Evolutionary conservation across 1,139 yeast genomes (phyloP), one percentile per base, ranked within the genome.

Genomic region (Taphrina confusa): DNA sequence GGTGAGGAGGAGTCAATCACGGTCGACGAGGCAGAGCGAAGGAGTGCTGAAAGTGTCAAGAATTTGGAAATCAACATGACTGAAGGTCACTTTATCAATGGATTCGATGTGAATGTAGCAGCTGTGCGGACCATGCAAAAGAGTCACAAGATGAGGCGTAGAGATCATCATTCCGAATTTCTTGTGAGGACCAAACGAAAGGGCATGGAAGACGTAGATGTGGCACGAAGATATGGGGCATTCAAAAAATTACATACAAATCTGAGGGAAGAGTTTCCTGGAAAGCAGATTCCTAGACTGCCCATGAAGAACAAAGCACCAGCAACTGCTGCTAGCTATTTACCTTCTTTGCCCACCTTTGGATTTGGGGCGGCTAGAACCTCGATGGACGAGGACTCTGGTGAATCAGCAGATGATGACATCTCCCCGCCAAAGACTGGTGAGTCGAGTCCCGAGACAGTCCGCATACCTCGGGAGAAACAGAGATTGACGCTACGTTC

Each of bases 401-500:
- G 62, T 20, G 55, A 44, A 34, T 54, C 47, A 5, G 33, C 58
- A 12, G 60, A 22, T n/a, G 63, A 50, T 23, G 50, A 57, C 22
- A 22, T 14, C 4, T n/a, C 33, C 12, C 25, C 33, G n/a, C 33
- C 40, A 9, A 16, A 37, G 42, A 37, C n/a, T 18, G 42, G 42
- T 37, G 42, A 37, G n/a, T 33, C 50, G n/a, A 62, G 64, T 33
- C 14, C 42, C n/a, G 27, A 52, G 30, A 70, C 25, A 2, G 8
- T 37, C n/a, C 42, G 42, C 42, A 37, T 82, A 4, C 78, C 80
- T 0, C 75, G 85, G 22, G 97, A 91, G 70, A 83, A 82, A 66
- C 79, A 88, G 65, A 75, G 97, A 47, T 77, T 89, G 18, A 81
- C 94, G 0, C 73, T 91, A 42, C 76, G 97, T 59, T 88, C 91